Evolutionary conservation across 345 rosid species (phyloP), one percentile per base, ranked within the genome.

Genomic region (Lepidium aucheri): DNA sequence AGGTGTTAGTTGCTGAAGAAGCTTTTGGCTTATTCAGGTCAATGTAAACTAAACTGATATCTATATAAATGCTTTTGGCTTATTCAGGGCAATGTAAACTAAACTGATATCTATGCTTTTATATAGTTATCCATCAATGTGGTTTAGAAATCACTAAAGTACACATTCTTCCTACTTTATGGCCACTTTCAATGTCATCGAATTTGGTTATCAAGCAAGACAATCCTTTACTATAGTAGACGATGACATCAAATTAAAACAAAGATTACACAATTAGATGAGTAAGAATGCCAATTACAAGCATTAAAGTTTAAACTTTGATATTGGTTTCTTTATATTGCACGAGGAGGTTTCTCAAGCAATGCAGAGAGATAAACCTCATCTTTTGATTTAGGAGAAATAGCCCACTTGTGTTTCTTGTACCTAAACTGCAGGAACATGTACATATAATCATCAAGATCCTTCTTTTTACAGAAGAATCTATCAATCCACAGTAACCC

Each of bases 361-460:
- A 89, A 54, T 15, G 98, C 95, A 59, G 98, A 92, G 40, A 89
- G 85, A 63, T 83, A 92, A 55, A 82, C 89, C 61, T 87, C 86
- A 26, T 83, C 79, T 16, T 77, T 72, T 11, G 95, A 89, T 32
- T 89, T 89, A 8, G 87, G 84, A 52, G 85, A 79, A 63, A 86
- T 26, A 58, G 76, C 77, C 97, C 98, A 87, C 76, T 78, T 89
- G 49, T 85, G 91, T 75, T 89, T 92, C 93, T 78, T 87, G 81
- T 89, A 89, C 62, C 90, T 82, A 57, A 92, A 83, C 67, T 92
- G 95, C 77, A 86, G 77, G 68, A 89, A 87, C 97, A 87, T 89
- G 76, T 86, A 92, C 93, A 87, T 79, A 60, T 89, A 92, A 53
- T 89, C 93, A 78, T 92, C 93, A 41, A 86, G 67, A 75, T 93